A percentile compares a stretch with the other conserved stretches of the same genome.
Conservation (phyloP, 768 basidiomycete species). For the Kwoniella shandongensis region DNA sequence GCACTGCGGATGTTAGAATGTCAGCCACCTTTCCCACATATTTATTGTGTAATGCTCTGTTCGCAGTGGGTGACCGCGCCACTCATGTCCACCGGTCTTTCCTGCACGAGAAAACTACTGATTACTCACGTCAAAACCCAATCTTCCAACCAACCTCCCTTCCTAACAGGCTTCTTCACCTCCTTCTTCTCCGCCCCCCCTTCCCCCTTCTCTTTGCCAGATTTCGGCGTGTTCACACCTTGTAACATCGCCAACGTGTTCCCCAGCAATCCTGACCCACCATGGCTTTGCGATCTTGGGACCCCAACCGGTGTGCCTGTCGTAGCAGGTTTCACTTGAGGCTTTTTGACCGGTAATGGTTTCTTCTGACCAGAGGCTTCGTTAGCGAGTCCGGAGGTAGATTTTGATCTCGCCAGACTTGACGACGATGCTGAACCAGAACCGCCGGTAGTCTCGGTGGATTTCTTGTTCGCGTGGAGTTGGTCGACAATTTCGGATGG, state of each 20-base stretch:
- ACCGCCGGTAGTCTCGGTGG: background rate
- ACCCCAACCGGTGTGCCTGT: background rate
- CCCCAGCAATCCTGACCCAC: background rate
- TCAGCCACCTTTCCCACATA: too few species aligned
- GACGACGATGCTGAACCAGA: background rate
- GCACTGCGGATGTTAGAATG: background rate
- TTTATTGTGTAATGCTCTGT: too few species aligned
- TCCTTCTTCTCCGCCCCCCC: background rate
- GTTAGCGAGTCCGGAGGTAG: background rate
- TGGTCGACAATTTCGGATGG: background rate
- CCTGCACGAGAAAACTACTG: too few species aligned
- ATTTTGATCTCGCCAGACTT: background rate
- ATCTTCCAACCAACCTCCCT: background rate
- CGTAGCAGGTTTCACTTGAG: background rate
- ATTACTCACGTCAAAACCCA: background rate
- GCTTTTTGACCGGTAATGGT: background rate
- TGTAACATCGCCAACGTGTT: conserved; percentile 1
- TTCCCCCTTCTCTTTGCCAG: background rate
- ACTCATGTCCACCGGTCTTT: too few species aligned
- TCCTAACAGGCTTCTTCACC: conserved; percentile 1
- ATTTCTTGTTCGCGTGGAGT: background rate
- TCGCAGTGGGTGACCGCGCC: too few species aligned
- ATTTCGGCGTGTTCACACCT: background rate
- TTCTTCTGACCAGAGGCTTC: background rate
- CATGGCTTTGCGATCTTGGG: background rate